These are phyloP conservation scores for Stygiomarasmius scandens DNA, from an alignment of 1,284 basidiomycete genomes.

Conservation along the genomic window DNA sequence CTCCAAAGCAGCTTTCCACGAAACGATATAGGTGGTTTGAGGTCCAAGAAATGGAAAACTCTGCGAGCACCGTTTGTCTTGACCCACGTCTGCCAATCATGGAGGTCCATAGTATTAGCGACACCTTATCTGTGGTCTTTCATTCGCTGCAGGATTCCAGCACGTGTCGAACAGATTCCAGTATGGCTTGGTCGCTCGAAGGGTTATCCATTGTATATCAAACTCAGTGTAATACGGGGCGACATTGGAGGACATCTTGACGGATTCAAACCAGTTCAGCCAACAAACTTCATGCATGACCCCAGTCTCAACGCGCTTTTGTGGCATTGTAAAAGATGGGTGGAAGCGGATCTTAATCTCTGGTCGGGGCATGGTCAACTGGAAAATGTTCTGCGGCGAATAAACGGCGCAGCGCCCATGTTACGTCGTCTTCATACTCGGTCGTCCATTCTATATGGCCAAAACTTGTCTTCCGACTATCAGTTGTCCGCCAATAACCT, in stretches of 20 bases:
- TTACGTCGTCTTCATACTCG: neutral
- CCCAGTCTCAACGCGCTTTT: neutral
- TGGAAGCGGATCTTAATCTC: neutral
- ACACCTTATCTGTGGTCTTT: neutral
- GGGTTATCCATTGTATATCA: neutral
- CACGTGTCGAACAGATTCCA: neutral
- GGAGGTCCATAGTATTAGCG: neutral
- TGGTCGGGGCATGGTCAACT: neutral
- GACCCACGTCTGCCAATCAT: neutral
- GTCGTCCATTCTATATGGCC: neutral
- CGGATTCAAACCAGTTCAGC: neutral
- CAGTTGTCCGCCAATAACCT: neutral
- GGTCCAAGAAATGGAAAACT: neutral
- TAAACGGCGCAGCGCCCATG: neutral
- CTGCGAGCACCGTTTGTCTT: neutral
- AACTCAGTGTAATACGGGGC: neutral
- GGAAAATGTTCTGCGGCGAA: neutral
- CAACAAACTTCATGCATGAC: neutral
- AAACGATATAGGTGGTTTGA: neutral
- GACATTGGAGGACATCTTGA: neutral
- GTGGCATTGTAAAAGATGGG: neutral
- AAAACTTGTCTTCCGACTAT: neutral
- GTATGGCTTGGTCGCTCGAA: neutral
- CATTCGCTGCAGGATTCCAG: neutral
- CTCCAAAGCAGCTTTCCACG: neutral